phyloP scores from a whole-genome alignment of 164 flowering plant species.

The Piper longum region DNA sequence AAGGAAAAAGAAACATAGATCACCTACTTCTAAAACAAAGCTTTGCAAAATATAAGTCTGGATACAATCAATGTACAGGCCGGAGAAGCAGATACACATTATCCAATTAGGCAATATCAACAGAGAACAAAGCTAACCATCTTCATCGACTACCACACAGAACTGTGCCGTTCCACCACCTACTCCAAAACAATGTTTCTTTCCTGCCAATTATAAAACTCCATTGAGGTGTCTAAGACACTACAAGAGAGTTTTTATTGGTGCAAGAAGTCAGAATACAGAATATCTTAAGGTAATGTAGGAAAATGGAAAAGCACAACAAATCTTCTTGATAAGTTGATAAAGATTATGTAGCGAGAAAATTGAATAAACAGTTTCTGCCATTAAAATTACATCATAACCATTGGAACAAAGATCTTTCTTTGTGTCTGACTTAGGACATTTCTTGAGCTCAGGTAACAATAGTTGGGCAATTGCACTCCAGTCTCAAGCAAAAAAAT shows the following conservation, averaged over 20 bases:
- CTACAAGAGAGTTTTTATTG: constrained; percentile 21
- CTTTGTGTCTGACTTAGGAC: constrained; percentile 7
- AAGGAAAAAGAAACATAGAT: background rate
- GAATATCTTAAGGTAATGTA: background rate
- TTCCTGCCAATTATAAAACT: constrained; percentile 75
- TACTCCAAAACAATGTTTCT: constrained; percentile 94
- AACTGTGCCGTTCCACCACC: constrained; percentile 89
- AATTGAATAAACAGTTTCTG: constrained; percentile 87
- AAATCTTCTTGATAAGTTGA: constrained; percentile 67
- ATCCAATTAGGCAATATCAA: background rate
- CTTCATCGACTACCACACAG: constrained; percentile 63
- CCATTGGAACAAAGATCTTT: constrained; percentile 17
- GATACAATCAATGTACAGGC: background rate
- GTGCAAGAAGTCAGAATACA: background rate
- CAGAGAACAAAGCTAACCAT: constrained; percentile 36
- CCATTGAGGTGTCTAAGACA: constrained; percentile 57
- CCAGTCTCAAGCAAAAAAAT: constrained; percentile 88
- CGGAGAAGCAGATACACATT: background rate
- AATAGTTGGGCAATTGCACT: constrained; percentile 51
- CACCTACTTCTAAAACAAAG: background rate
- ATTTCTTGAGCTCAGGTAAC: constrained; percentile 13
- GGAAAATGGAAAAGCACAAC: background rate
- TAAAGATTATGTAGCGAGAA: constrained; percentile 51
- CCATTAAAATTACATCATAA: constrained; percentile 88
- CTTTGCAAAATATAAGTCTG: background rate